phyloP scores from a whole-genome alignment of 257 asterid species.

The Phtheirospermum japonicum region DNA sequence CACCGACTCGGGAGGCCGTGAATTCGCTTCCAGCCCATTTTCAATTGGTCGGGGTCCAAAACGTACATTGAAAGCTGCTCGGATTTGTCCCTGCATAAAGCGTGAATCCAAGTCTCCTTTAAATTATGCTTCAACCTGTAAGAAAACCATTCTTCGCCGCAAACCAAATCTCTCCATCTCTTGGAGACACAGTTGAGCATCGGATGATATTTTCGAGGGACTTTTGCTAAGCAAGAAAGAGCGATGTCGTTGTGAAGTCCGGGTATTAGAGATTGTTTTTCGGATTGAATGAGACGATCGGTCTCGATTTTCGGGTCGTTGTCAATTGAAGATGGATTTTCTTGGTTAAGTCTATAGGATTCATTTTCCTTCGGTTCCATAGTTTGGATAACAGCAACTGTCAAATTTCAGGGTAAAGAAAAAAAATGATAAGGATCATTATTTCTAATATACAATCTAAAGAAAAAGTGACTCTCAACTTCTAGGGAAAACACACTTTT shows the following conservation, averaged over 20 bases:
- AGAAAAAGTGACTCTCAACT: no score
- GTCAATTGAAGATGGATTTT: not conserved
- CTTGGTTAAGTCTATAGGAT: slow-evolving; percentile 1
- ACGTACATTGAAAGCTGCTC: slow-evolving; percentile 59
- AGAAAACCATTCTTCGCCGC: slow-evolving; percentile 47
- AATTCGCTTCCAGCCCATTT: slow-evolving; percentile 60
- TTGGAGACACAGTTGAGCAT: slow-evolving; percentile 65
- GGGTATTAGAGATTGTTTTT: slow-evolving; percentile 47
- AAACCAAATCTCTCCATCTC: slow-evolving; percentile 66
- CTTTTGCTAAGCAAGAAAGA: slow-evolving; percentile 69
- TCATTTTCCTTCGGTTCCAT: slow-evolving; percentile 25
- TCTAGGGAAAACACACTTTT: not conserved
- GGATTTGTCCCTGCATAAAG: slow-evolving; percentile 57
- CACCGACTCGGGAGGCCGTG: slow-evolving; percentile 50
- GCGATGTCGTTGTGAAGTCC: slow-evolving; percentile 80
- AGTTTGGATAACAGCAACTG: slow-evolving; percentile 8
- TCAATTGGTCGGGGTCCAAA: slow-evolving; percentile 55
- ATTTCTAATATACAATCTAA: slow-evolving; percentile 1
- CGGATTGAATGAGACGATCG: slow-evolving; percentile 21
- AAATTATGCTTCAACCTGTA: slow-evolving; percentile 52
- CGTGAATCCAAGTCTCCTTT: slow-evolving; percentile 75
- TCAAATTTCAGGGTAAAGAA: not conserved
- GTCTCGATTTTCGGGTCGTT: not conserved
- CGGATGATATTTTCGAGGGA: slow-evolving; percentile 62
- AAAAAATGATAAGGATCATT: slow-evolving; percentile 12